phyloP scores from a whole-genome alignment of 768 basidiomycete species.

The Russula virescens region DNA sequence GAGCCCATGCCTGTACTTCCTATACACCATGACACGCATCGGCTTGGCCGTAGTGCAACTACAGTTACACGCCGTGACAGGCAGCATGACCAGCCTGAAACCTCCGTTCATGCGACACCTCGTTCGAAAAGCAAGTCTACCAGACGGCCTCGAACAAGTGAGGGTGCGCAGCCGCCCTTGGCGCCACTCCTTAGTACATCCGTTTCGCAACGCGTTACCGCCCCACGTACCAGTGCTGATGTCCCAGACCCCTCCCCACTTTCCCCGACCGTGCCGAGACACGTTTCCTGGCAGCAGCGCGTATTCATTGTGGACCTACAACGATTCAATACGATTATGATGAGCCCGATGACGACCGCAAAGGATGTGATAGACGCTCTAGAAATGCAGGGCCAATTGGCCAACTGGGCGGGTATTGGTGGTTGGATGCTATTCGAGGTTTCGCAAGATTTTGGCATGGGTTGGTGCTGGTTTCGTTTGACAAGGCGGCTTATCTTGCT shows the following conservation, averaged over 20 bases:
- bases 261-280: constrained; percentile 6
- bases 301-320: constrained; percentile 76
- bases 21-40: background rate
- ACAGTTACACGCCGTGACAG: constrained; percentile 25
- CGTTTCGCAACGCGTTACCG: constrained; percentile 31
- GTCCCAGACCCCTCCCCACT: constrained; percentile 10
- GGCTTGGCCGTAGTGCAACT: constrained; percentile 25
- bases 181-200: constrained; percentile 8
- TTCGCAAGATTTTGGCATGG: constrained; percentile 89
- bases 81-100: constrained; percentile 35
- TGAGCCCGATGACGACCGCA: constrained; percentile 61
- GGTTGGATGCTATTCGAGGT: constrained; percentile 91
- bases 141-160: constrained; percentile 26
- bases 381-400: constrained; percentile 59
- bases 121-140: constrained; percentile 4
- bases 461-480: constrained; percentile 41
- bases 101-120: background rate
- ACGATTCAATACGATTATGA: constrained; percentile 67
- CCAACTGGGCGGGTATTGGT: constrained; percentile 49
- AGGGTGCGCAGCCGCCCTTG: constrained; percentile 28
- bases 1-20: background rate
- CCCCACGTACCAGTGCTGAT: constrained; percentile 36
- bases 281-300: constrained; percentile 49
- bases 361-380: constrained; percentile 66
- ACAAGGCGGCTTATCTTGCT: background rate